Percentiles rank a stretch among this genome's conserved stretches.
Evolutionary conservation across 306 rosid genomes (phyloP).

Genomic region (Rubus parviflorus): DNA sequence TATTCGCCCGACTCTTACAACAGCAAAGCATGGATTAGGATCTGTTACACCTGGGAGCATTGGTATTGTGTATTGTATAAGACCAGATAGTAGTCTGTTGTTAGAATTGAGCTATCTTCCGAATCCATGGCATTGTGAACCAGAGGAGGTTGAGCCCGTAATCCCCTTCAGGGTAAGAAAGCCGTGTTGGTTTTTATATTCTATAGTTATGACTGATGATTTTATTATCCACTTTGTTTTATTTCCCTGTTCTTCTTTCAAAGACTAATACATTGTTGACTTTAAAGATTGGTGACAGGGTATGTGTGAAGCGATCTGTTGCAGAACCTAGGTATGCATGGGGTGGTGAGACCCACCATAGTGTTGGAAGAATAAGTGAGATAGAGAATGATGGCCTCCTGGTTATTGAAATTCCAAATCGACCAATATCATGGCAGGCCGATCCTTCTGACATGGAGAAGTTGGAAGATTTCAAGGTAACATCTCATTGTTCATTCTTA

Average conservation of each 20-base stretch:
- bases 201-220: not conserved
- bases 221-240: conserved; percentile 8
- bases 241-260: conserved; percentile 1
- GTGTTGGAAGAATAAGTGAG: conserved; percentile 94
- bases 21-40: conserved; percentile 96
- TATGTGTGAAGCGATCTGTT: conserved; percentile 96
- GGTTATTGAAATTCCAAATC: conserved; percentile 81
- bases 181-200: conserved; percentile 21
- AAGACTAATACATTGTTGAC: conserved; percentile 20
- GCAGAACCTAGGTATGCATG: conserved; percentile 99
- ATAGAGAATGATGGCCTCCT: conserved; percentile 96
- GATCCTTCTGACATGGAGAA: conserved; percentile 99
- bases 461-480: conserved; percentile 94
- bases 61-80: conserved; percentile 91
- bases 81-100: conserved; percentile 94
- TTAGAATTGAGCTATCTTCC: conserved; percentile 94
- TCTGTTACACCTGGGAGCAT: conserved; percentile 98
- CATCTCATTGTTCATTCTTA: conserved; percentile 10
- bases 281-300: conserved; percentile 85
- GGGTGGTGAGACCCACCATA: conserved; percentile 99
- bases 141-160: conserved; percentile 98
- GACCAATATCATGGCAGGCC: conserved; percentile 99
- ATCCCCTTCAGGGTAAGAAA: conserved; percentile 74
- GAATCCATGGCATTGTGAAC: conserved; percentile 99
- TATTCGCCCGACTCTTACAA: conserved; percentile 92